Base-by-base conservation (phyloP, 139 green algal genomes). In the Coelastrella sp. region DNA sequence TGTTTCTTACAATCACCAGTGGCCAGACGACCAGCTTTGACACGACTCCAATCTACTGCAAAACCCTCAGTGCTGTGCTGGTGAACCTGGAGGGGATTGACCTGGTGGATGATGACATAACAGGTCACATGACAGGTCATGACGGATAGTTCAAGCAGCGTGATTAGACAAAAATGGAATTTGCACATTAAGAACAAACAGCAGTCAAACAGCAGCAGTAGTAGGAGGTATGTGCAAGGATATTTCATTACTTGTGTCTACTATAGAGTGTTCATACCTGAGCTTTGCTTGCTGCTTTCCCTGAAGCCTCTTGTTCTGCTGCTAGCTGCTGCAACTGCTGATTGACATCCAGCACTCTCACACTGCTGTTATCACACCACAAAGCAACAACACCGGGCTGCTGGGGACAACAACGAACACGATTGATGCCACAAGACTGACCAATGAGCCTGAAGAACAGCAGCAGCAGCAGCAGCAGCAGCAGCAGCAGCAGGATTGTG, bases 351-450 rank as follows among this genome's bases (percentile, higher is more conserved):
- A 91, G 30, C 32, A 92, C 69, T 85, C 94, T 67, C 74, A 99
- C 97, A 57, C 92, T 85, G 38, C 93, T 96, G n/a, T 86, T 95
- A 63, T 99, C 97, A 0, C 85, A 89, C 96, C 96, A 99, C 3
- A 96, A 91, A 15, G 97, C 97, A n/a, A 97, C 86, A 5, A 99
- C 50, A 37, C 89, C 89, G 9, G 95, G 91, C 85, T 94, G 88
- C 91, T 99, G 97, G 30, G 93, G 95, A 90, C 97, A 97, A 53
- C 78, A 81, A n/a, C 97, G 94, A 8, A 99, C 71, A 4, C 97
- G 92, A 92, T 99, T 99, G 71, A 99, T 92, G 5, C 94, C 95
- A 25, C 95, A 94, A 19, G 81, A 78, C 82, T 98, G 94, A 9
- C 86, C 79, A 35, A 99, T 82, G 57, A 86, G 91, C 60, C 92